These are phyloP conservation scores for Mycena sp. DNA, from an alignment of 1,284 basidiomycete species.

Conservation along the genomic window DNA sequence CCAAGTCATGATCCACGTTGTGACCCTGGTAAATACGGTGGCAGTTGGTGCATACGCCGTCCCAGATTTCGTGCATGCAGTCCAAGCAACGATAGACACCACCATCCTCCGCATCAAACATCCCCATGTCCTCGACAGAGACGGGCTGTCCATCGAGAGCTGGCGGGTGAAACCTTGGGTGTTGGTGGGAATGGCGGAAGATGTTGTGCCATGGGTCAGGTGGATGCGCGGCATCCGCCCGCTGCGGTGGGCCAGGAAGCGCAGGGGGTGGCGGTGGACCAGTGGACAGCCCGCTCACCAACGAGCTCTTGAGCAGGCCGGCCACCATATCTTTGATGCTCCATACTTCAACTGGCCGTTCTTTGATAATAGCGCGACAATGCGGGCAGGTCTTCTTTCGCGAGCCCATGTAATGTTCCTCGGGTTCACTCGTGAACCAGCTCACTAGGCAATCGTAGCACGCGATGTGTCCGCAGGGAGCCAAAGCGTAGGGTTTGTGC, in stretches of 20 bases:
- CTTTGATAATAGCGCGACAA: conserved; percentile 68
- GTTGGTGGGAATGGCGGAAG: conserved; percentile 50
- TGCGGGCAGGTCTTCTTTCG: conserved; percentile 78
- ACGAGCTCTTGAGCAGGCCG: conserved; percentile 59
- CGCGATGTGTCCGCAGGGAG: conserved; percentile 78
- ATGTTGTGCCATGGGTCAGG: conserved; percentile 71
- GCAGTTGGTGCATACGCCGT: conserved; percentile 68
- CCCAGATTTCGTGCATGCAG: conserved; percentile 80
- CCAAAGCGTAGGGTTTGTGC: conserved; percentile 73
- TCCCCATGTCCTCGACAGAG: conserved; percentile 53
- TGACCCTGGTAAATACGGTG: conserved; percentile 67
- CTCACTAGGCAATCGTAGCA: conserved; percentile 76
- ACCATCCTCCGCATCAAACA: conserved; percentile 75
- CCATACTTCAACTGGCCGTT: conserved; percentile 78
- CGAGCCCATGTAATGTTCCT: conserved; percentile 29
- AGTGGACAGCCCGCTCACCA: conserved; percentile 48
- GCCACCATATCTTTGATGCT: conserved; percentile 72
- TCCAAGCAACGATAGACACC: conserved; percentile 77
- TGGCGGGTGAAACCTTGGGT: conserved; percentile 28
- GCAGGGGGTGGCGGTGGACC: conserved; percentile 32
- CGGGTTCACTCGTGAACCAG: conserved; percentile 66
- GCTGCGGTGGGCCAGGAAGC: conserved; percentile 32
- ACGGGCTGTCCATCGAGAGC: conserved; percentile 36
- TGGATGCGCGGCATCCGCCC: conserved; percentile 27
- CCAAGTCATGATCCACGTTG: conserved; percentile 22